Conservation (phyloP, 495 filamentous ascomycete genomes). For the Viridothelium virens region DNA sequence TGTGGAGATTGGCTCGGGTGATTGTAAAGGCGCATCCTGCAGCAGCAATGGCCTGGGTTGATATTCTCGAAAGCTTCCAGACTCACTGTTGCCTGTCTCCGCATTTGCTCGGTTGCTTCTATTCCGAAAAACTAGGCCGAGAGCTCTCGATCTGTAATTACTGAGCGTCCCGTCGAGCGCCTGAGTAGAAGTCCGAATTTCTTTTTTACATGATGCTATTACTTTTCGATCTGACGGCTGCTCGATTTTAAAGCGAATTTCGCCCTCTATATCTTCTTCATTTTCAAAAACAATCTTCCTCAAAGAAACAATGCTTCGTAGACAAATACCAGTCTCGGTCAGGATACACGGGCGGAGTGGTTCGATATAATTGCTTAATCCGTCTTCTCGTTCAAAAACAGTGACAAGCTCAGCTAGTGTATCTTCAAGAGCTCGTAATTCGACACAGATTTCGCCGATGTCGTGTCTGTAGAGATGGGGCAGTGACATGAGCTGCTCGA, state of each 20-base stretch:
- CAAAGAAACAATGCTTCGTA: neutral
- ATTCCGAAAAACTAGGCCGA: neutral
- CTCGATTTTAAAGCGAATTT: neutral
- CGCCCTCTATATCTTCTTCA: neutral
- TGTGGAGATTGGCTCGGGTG: neutral
- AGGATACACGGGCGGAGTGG: neutral
- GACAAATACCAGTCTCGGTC: neutral
- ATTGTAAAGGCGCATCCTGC: neutral
- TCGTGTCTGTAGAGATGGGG: neutral
- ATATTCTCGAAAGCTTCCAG: neutral
- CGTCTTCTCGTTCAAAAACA: neutral
- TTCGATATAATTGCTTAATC: neutral
- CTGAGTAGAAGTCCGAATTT: neutral
- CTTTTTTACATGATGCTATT: neutral
- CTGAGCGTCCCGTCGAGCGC: neutral
- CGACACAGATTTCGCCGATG: neutral
- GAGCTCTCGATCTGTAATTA: neutral
- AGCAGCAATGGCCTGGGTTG: neutral
- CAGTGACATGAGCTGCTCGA: neutral
- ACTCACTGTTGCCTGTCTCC: neutral
- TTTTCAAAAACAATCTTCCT: neutral
- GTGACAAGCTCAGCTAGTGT: neutral
- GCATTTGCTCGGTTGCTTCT: neutral
- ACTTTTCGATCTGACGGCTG: neutral
- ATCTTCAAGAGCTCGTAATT: constrained; percentile 1